These are phyloP conservation scores for Rutstroemia sp. DNA, from an alignment of 2,329 filamentous ascomycete genomes.

Conservation along the genomic window DNA sequence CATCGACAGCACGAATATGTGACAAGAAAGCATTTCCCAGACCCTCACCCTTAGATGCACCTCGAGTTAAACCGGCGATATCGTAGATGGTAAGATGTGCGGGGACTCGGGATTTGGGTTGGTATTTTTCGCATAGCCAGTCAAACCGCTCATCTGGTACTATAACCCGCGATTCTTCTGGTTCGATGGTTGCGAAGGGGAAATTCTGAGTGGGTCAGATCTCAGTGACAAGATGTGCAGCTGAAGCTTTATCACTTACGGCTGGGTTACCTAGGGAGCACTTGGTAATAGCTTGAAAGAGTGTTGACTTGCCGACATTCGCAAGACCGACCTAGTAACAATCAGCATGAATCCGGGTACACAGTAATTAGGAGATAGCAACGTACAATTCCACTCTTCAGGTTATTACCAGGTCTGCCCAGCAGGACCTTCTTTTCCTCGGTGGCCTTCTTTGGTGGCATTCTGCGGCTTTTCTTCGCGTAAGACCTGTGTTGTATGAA, in stretches of 20 bases:
- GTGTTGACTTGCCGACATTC: conserved; percentile 98
- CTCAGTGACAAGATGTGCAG: conserved; percentile 10
- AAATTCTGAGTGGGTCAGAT: conserved; percentile 61
- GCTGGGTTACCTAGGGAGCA: conserved; percentile 95
- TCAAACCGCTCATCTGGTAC: conserved; percentile 95
- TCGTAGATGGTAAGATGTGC: conserved; percentile 98
- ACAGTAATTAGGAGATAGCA: conserved; percentile 13
- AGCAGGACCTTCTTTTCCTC: conserved; percentile 95
- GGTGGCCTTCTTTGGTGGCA: conserved; percentile 91
- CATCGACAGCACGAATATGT: conserved; percentile 95
- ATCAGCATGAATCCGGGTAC: not conserved
- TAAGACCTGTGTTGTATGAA: conserved; percentile 46
- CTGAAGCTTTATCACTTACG: conserved; percentile 46
- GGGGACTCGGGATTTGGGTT: conserved; percentile 94
- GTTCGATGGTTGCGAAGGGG: conserved; percentile 97
- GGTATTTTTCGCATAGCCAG: conserved; percentile 93
- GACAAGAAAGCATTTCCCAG: conserved; percentile 97
- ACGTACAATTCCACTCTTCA: conserved; percentile 98
- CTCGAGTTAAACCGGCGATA: conserved; percentile 92
- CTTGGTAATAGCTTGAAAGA: conserved; percentile 99
- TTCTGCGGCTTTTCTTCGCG: conserved; percentile 44
- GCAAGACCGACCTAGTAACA: conserved; percentile 78
- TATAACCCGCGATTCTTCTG: conserved; percentile 94
- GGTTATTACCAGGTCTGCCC: conserved; percentile 91
- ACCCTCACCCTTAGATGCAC: conserved; percentile 94